These are phyloP conservation scores for Pythium monospermum DNA, from an alignment of 352 stramenopile genomes.

Conservation along the genomic window DNA sequence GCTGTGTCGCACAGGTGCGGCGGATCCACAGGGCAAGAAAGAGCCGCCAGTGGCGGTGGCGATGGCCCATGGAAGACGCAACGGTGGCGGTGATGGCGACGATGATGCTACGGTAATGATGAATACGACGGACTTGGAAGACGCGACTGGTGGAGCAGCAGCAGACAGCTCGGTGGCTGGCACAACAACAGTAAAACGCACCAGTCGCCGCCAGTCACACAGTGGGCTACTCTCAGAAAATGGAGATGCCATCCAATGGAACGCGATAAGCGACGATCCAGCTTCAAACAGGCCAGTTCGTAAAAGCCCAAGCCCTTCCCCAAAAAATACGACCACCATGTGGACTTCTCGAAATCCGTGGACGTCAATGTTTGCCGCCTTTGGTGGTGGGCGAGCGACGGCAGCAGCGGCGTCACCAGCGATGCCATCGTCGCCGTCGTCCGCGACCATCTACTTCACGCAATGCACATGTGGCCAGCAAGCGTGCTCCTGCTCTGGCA, in stretches of 20 bases:
- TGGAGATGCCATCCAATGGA: background rate
- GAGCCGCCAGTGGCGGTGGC: too few species aligned
- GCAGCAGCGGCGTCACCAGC: background rate
- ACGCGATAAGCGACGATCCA: background rate
- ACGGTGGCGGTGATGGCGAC: constrained; percentile 1
- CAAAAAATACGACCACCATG: too few species aligned
- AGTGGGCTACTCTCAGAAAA: too few species aligned
- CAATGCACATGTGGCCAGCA: constrained; percentile 4
- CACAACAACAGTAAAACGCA: background rate
- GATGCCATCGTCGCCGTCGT: constrained; percentile 5
- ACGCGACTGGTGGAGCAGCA: background rate
- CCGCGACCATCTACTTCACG: constrained; percentile 19
- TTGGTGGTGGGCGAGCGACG: constrained; percentile 3
- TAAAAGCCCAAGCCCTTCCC: too few species aligned
- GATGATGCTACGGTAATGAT: background rate
- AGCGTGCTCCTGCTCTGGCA: background rate
- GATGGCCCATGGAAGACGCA: too few species aligned
- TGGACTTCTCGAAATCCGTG: too few species aligned
- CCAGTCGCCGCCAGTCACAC: constrained; percentile 9
- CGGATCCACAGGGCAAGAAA: too few species aligned
- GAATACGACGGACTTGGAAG: background rate
- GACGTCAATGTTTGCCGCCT: too few species aligned
- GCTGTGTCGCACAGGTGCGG: background rate
- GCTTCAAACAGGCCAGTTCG: background rate
- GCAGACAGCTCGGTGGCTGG: too few species aligned